Conservation (phyloP, 495 filamentous ascomycete genomes). For the Rhizodiscina lignyota region DNA sequence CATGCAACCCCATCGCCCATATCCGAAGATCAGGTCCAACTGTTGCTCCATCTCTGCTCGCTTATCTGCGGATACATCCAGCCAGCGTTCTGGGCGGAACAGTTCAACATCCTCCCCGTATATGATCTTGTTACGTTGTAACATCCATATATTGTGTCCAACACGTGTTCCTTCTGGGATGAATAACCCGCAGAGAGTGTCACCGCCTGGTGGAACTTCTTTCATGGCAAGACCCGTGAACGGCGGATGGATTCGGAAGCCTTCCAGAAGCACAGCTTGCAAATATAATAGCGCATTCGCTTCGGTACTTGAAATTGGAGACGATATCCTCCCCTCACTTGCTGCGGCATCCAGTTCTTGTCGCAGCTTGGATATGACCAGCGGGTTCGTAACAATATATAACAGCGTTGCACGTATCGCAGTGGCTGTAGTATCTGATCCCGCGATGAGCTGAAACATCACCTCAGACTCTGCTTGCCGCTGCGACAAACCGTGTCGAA, state of each 20-base stretch:
- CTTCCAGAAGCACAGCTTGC: conserved; percentile 10
- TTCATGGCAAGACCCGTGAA: conserved; percentile 4
- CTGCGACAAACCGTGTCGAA: conserved; percentile 1
- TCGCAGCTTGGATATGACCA: conserved; percentile 3
- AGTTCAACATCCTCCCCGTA: conserved; percentile 4
- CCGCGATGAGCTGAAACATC: not conserved
- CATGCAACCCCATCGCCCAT: conserved; percentile 7
- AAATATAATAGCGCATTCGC: conserved; percentile 7
- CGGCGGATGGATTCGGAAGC: conserved; percentile 6
- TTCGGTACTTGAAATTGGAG: conserved; percentile 2
- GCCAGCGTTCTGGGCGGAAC: conserved; percentile 10
- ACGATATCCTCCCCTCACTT: not conserved
- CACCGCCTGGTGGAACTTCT: conserved; percentile 6
- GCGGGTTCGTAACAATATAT: conserved; percentile 1
- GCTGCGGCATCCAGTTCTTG: conserved; percentile 5
- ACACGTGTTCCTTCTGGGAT: conserved; percentile 7
- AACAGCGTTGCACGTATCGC: conserved; percentile 2
- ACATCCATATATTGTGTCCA: conserved; percentile 1
- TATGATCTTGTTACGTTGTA: not conserved
- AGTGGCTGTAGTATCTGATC: conserved; percentile 1
- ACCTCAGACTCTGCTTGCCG: not conserved
- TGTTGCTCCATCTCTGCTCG: conserved; percentile 6
- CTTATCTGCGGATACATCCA: conserved; percentile 4
- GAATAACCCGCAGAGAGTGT: conserved; percentile 2
- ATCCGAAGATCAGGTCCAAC: conserved; percentile 7